These are phyloP conservation scores for Aspergillus nanangensis DNA, from an alignment of 495 filamentous ascomycete genomes.

Conservation along the genomic window DNA sequence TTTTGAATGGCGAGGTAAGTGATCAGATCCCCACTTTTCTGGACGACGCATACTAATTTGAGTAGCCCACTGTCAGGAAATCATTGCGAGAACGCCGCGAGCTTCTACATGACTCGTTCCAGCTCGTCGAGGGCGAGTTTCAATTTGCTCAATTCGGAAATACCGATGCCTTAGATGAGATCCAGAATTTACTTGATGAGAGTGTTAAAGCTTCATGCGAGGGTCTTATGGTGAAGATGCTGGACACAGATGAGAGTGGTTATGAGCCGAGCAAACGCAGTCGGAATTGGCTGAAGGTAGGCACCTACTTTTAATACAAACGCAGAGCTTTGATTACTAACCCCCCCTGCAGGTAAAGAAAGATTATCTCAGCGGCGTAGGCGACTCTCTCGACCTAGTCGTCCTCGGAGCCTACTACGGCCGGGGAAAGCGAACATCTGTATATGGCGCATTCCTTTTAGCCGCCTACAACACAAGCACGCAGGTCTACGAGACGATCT, in stretches of 20 bases:
- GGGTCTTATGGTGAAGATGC: slow-evolving; percentile 98
- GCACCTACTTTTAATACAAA: not conserved
- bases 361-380: slow-evolving; percentile 88
- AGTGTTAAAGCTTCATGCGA: slow-evolving; percentile 92
- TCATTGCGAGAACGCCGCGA: slow-evolving; percentile 79
- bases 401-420: slow-evolving; percentile 94
- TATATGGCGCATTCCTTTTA: slow-evolving; percentile 91
- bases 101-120: slow-evolving; percentile 69
- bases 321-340: slow-evolving; percentile 12
- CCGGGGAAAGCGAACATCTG: slow-evolving; percentile 88
- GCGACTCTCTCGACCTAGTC: slow-evolving; percentile 94
- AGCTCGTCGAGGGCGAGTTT: slow-evolving; percentile 81
- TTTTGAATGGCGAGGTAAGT: slow-evolving; percentile 80
- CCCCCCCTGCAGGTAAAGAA: slow-evolving; percentile 70
- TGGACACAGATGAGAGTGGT: slow-evolving; percentile 83
- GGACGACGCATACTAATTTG: slow-evolving; percentile 4
- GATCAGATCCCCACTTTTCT: not conserved
- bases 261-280: slow-evolving; percentile 94
- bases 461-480: slow-evolving; percentile 81
- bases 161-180: slow-evolving; percentile 86
- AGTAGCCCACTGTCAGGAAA: slow-evolving; percentile 74
- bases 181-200: slow-evolving; percentile 87
- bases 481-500: slow-evolving; percentile 88
- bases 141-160: slow-evolving; percentile 83
- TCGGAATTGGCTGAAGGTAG: slow-evolving; percentile 95